Evolutionary conservation across 805 yeast genomes (phyloP).

Genomic region (Barnettozyma botsteinii): DNA sequence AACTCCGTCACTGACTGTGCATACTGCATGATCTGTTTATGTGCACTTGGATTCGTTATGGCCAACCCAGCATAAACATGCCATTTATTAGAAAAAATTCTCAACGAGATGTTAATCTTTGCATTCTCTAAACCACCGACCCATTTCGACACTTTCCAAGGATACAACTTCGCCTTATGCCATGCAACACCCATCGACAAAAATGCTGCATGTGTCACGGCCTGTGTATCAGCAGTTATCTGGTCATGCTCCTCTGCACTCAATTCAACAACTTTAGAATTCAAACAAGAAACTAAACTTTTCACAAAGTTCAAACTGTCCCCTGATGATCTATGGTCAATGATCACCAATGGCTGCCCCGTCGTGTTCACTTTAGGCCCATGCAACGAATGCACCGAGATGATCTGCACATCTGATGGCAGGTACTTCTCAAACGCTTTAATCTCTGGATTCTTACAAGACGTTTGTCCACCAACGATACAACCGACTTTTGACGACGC

Average conservation of each 20-base stretch:
- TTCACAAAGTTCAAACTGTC: conserved; percentile 58
- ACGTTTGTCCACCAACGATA: conserved; percentile 96
- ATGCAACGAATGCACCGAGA: conserved; percentile 87
- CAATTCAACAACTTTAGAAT: conserved; percentile 71
- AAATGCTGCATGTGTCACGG: conserved; percentile 97
- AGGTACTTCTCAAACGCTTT: conserved; percentile 70
- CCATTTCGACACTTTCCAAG: conserved; percentile 87
- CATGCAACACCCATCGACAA: conserved; percentile 96
- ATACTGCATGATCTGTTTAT: conserved; percentile 83
- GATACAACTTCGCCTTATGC: conserved; percentile 76
- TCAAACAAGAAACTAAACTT: conserved; percentile 59
- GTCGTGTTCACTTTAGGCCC: conserved; percentile 87
- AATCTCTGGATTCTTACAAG: conserved; percentile 90
- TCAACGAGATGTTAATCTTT: conserved; percentile 83
- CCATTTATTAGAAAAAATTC: conserved; percentile 93
- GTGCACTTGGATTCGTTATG: conserved; percentile 92
- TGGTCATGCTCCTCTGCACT: conserved; percentile 87
- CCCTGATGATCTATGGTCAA: conserved; percentile 59
- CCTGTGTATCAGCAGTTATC: conserved; percentile 97
- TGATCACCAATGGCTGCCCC: conserved; percentile 89
- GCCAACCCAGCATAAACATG: conserved; percentile 98
- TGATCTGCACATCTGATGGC: conserved; percentile 77
- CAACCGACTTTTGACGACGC: conserved; percentile 85
- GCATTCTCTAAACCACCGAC: conserved; percentile 94
- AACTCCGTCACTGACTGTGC: conserved; percentile 79